Conservation (phyloP, 2,329 filamentous ascomycete species). For the Fusarium humuli region DNA sequence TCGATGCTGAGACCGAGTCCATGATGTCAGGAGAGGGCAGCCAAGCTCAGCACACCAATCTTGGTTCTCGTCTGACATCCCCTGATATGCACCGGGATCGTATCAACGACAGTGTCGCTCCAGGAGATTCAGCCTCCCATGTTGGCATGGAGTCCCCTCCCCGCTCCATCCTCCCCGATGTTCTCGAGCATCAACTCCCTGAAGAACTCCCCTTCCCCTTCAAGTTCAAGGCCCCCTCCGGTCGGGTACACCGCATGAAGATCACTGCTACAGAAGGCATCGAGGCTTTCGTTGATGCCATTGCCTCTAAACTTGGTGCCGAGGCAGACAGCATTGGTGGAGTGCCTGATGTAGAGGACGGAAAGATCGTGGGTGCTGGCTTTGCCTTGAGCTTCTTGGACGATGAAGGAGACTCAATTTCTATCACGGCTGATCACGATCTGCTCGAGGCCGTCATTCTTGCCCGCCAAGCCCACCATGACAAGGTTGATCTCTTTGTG, state of each 20-base stretch:
- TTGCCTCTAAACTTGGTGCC: slow-evolving; percentile 84
- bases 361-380: slow-evolving; percentile 78
- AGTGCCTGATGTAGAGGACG: slow-evolving; percentile 79
- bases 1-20: slow-evolving; percentile 94
- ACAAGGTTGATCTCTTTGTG: slow-evolving; percentile 97
- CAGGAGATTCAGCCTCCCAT: slow-evolving; percentile 95
- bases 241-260: slow-evolving; percentile 92
- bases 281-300: slow-evolving; percentile 78
- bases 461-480: slow-evolving; percentile 78
- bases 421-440: slow-evolving; percentile 95
- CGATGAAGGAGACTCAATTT: slow-evolving; percentile 95
- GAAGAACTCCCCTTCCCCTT: slow-evolving; percentile 90
- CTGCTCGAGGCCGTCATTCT: slow-evolving; percentile 89
- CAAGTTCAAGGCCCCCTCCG: slow-evolving; percentile 98
- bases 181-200: slow-evolving; percentile 63
- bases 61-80: slow-evolving; percentile 80
- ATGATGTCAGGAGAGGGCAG: slow-evolving; percentile 93
- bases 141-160: slow-evolving; percentile 83
- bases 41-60: slow-evolving; percentile 73
- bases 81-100: slow-evolving; percentile 80
- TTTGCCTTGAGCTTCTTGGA: slow-evolving; percentile 97
- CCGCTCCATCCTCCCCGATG: slow-evolving; percentile 69
- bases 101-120: slow-evolving; percentile 84
- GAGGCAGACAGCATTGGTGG: slow-evolving; percentile 90
- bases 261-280: slow-evolving; percentile 85